Evolutionary conservation across 2,329 filamentous ascomycete species (phyloP), one percentile per base, ranked within the genome.

Genomic region (Apiospora aurea): DNA sequence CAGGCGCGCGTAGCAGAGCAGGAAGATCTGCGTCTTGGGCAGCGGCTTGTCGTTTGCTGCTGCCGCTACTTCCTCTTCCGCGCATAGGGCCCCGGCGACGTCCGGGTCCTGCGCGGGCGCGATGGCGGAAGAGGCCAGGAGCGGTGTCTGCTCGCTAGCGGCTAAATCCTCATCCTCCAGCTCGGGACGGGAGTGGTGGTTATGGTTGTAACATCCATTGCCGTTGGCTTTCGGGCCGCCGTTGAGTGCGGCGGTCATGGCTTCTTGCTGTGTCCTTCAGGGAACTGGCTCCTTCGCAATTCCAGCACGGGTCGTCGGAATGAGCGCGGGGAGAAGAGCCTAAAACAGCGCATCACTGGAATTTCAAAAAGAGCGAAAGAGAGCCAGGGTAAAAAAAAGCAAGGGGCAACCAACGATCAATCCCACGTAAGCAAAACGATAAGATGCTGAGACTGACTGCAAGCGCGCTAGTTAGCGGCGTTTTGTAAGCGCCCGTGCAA

Each of bases 1-100:
- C 38, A 93, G 79, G 7, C 93, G 89, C 1, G 91, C 90, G 79
- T 91, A 93, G 84, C 93, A 96, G 16, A 96, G 88, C 14, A 93
- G 81, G 44, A 92, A 80, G 70, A 96, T 90, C 79, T 96, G 94
- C n/a, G 79, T 70, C 73, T 83, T 85, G n/a, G 90, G 88, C 18
- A 93, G 79, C 0, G 88, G 86, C 71, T 83, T 87, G 76, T 85
- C 82, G 1, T 84, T 5, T 38, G 51, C 26, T 21, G 21, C 46
- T n/a, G 46, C 34, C 29, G 26, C 10, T 10, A 11, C 41, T 11
- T 26, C 41, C 1, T 69, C 67, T 18, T 46, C 24, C 5, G 46
- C 46, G 41, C 41, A 29, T 10, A 70, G 13, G 24, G 57, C 69
- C 41, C 66, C 57, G 38, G 76, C 75, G 13, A 74, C 70, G 24